Evolutionary conservation across 1,139 yeast species (phyloP).

Genomic region (Candida pseudocylindracea): DNA sequence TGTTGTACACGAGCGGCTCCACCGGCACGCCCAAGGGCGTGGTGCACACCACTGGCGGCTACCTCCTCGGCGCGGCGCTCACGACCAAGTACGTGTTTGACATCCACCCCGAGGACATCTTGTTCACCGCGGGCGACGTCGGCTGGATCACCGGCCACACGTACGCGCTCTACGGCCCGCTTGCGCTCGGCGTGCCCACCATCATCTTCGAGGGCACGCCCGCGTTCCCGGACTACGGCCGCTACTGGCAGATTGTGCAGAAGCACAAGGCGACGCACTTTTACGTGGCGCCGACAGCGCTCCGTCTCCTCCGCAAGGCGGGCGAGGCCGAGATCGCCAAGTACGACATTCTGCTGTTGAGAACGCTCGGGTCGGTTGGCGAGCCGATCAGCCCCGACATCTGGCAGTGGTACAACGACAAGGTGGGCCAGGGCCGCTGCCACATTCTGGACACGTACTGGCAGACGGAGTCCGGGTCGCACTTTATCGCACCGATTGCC

Average conservation of each 20-base stretch:
- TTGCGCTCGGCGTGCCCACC: constrained; percentile 72
- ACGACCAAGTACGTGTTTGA: constrained; percentile 90
- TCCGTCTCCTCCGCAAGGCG: constrained; percentile 83
- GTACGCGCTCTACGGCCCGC: constrained; percentile 87
- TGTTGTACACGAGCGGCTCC: constrained; percentile 89
- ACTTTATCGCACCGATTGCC: constrained; percentile 85
- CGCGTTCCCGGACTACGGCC: constrained; percentile 87
- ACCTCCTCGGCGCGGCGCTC: constrained; percentile 81
- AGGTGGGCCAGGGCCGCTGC: constrained; percentile 77
- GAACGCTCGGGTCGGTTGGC: constrained; percentile 95
- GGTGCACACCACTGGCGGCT: constrained; percentile 88
- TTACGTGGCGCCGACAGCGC: constrained; percentile 96
- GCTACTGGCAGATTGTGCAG: constrained; percentile 93
- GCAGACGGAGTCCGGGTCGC: constrained; percentile 98
- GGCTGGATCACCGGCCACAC: constrained; percentile 99
- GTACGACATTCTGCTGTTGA: constrained; percentile 73
- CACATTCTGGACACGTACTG: constrained; percentile 89
- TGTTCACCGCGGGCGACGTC: constrained; percentile 96
- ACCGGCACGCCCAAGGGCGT: constrained; percentile 98
- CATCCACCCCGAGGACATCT: constrained; percentile 65
- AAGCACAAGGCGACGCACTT: constrained; percentile 89
- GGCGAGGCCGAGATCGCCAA: constrained; percentile 71
- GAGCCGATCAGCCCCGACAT: constrained; percentile 97
- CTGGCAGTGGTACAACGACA: constrained; percentile 96
- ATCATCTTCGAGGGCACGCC: constrained; percentile 96